Evolutionary conservation across 176 grass and related monocot species (phyloP).

Genomic region (Aegilops longissima): DNA sequence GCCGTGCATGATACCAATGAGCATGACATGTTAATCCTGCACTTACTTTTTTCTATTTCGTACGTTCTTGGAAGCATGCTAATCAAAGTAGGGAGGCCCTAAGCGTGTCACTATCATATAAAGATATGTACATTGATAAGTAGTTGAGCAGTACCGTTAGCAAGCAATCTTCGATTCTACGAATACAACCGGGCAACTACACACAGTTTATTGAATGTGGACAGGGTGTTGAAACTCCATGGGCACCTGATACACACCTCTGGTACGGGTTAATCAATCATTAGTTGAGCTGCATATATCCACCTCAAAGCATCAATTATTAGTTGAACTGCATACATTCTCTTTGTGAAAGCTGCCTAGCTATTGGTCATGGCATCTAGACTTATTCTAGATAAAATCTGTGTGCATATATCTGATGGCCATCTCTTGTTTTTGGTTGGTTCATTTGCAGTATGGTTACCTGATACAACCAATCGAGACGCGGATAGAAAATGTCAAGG

Average conservation of each 20-base stretch:
- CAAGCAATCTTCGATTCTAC: not conserved
- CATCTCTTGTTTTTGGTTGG: not conserved
- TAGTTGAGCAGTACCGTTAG: not conserved
- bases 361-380: conserved; percentile 21
- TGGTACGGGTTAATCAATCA: not conserved
- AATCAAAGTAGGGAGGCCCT: not conserved
- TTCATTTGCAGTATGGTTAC: conserved; percentile 55
- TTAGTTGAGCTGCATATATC: not conserved
- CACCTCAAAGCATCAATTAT: not conserved
- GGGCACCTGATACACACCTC: not conserved
- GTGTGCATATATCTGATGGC: not conserved
- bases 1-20: not conserved
- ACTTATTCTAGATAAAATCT: not conserved
- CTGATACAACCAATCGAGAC: conserved; percentile 84
- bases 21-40: not conserved
- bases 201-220: conserved; percentile 49
- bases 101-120: not conserved
- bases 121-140: conserved; percentile 12
- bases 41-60: no score
- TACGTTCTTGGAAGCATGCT: not conserved
- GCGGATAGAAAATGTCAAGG: conserved; percentile 75
- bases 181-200: not conserved
- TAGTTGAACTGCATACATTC: conserved; percentile 19
- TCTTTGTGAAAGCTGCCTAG: conserved; percentile 6
- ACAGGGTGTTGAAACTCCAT: conserved; percentile 1